Base-by-base conservation (phyloP, 352 stramenopile genomes). In the Globisporangium viniferum region DNA sequence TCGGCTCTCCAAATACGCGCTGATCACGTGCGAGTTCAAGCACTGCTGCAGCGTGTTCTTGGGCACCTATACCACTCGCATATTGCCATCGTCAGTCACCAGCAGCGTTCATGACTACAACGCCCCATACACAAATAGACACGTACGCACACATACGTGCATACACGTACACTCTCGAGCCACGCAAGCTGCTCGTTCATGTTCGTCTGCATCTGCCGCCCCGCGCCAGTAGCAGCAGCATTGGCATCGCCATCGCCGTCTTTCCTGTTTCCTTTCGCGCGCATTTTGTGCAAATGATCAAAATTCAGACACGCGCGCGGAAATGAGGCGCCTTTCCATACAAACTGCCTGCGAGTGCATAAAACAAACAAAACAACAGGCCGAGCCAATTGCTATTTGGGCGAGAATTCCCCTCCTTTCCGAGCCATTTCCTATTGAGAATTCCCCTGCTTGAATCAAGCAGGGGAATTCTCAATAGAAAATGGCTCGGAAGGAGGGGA, bases 1-100 rank as follows among this genome's bases (percentile, higher is more conserved):
- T 9, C 82, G 76, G 58, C 74, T 82, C 58, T 91, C 78, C n/a
- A 92, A 73, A 77, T 92, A 93, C 20, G 73, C 67, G 53, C 74
- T 85, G 66, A 92, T 93, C 63, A 89, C 76, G 65, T 93, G 86
- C 44, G 86, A 92, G 68, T 93, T 93, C 20, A 93, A 72, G 62
- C 86, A 90, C 61, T 92, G 82, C 63, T 92, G 83, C 35, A 93
- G 73, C 44, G 74, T 68, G 56, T 83, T 89, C 35, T 69, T 59
- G 5, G 75, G 71, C 41, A 59, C 59, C 74, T 84, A 71, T n/a
- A 64, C 4, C 54, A 64, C 9, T 31, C n/a, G 64, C 24, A 64
- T 12, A 18, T 31, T 46, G 36, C 35, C 24, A 36, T 39, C 24
- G 53, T 59, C 27, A 59, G 12, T 36, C 22, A 56, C 27, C 31